Conservation (phyloP, 1,284 basidiomycete genomes). For the Apiotrichum veenhuisii region DNA sequence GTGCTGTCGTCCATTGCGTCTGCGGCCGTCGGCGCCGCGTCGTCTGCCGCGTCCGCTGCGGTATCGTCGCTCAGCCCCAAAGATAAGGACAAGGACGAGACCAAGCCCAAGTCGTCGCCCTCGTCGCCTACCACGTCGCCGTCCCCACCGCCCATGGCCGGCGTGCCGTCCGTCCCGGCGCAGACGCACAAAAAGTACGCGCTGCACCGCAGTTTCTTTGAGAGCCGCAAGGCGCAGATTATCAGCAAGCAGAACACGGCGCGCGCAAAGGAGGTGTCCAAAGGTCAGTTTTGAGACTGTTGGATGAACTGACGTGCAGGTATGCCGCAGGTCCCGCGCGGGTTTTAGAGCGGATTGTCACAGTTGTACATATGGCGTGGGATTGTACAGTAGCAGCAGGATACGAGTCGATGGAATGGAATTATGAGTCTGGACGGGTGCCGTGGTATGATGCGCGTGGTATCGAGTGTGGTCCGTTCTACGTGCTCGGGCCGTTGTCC, state of each 20-base stretch:
- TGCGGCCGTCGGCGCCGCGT: background rate
- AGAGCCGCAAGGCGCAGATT: constrained; percentile 40
- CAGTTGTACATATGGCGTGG: constrained; percentile 1
- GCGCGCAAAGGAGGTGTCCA: constrained; percentile 45
- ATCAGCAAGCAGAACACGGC: constrained; percentile 35
- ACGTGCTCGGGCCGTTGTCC: background rate
- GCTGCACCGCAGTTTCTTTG: constrained; percentile 46
- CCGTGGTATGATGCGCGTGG: too few relatives aligned
- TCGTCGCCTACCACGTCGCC: background rate
- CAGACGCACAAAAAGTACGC: constrained; percentile 44
- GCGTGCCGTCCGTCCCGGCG: constrained; percentile 17
- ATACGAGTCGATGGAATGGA: background rate
- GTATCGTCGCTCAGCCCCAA: constrained; percentile 3
- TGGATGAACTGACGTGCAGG: constrained; percentile 13
- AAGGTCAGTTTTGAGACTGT: constrained; percentile 28
- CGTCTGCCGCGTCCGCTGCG: background rate
- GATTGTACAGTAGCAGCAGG: constrained; percentile 3
- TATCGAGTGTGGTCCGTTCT: background rate
- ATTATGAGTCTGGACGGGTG: too few relatives aligned
- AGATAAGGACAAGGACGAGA: background rate
- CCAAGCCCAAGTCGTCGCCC: too few relatives aligned
- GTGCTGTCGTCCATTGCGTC: constrained; percentile 1
- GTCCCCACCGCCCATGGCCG: constrained; percentile 8
- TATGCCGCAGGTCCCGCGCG: constrained; percentile 26
- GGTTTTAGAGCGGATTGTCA: constrained; percentile 14